Evolutionary conservation across 2,329 filamentous ascomycete genomes (phyloP).

Genomic region (Verticillium alfalfae): DNA sequence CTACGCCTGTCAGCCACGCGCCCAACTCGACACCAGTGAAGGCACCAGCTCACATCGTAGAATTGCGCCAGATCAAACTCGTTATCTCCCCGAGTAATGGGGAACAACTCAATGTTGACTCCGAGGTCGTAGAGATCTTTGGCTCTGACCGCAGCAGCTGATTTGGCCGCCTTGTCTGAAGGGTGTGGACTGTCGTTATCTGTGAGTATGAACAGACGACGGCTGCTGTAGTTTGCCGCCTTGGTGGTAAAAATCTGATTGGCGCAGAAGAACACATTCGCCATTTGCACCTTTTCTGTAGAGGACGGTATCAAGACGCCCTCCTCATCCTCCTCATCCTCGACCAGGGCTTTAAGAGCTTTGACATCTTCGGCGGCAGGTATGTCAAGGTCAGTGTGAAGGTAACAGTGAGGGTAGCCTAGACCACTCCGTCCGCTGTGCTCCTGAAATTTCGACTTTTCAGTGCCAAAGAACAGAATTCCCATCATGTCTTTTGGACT

Average conservation of each 20-base stretch:
- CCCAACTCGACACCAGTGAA: background rate
- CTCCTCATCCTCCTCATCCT: conserved; percentile 68
- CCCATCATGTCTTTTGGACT: conserved; percentile 97
- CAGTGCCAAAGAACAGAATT: conserved; percentile 83
- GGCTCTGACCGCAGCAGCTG: conserved; percentile 76
- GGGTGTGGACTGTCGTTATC: conserved; percentile 85
- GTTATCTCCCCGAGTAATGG: conserved; percentile 66
- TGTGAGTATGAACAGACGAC: conserved; percentile 91
- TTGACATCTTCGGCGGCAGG: conserved; percentile 86
- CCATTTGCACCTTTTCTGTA: conserved; percentile 66
- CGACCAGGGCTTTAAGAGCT: conserved; percentile 66
- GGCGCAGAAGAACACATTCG: conserved; percentile 86
- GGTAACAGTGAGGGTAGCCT: conserved; percentile 85
- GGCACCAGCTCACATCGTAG: conserved; percentile 64
- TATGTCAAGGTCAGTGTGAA: conserved; percentile 82
- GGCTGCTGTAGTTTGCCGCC: conserved; percentile 87
- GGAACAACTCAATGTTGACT: conserved; percentile 87
- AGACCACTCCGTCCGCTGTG: conserved; percentile 55
- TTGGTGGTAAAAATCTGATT: conserved; percentile 96
- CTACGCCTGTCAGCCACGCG: conserved; percentile 31
- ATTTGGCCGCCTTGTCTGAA: conserved; percentile 65
- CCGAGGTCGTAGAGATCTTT: conserved; percentile 94
- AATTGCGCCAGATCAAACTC: conserved; percentile 81
- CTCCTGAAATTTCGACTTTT: conserved; percentile 73
- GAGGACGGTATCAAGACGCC: conserved; percentile 65